Evolutionary conservation across 768 basidiomycete genomes (phyloP), one percentile per base, ranked within the genome.

Genomic region (Russula ochroleuca): DNA sequence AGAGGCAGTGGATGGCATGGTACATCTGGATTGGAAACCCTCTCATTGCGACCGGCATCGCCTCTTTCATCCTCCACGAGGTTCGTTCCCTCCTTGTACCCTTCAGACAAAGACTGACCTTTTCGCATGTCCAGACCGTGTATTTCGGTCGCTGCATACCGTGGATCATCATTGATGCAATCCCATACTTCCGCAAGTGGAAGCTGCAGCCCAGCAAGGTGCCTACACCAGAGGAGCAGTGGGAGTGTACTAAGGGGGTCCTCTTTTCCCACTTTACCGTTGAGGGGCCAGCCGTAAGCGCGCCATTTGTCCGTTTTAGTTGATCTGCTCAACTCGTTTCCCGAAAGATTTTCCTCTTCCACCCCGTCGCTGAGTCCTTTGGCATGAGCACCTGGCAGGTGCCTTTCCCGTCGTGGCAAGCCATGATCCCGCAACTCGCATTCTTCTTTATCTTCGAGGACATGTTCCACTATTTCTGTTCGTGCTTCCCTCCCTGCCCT

Each of bases 381-480:
- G 95, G 93, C 68, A 94, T 99, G 91, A 73, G 81, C 40, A 99
- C 96, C 0, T 90, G 90, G 77, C 88, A 97, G 67, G 90, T 98
- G 2, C 96, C 97, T 1, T 92, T 99, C 78, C 91, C 97, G 0
- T 73, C 83, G 0, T 79, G 81, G 75, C 79, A 78, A 68, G 80
- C 80, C 8, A 89, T 95, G 81, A 74, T 79, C 3, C 86, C 83
- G 19, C 95, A 96, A 74, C 75, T 97, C 57, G 83, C 83, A 37
- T 75, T 93, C 65, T 98, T 98, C 81, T 97, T 98, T 75, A 80
- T 96, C 73, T 92, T 97, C 67, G 97, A 99, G 77, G 96, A 98
- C 74, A 84, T 88, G 70, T 98, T 90, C 82, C 96, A 99, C 76
- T 98, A 87, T 79, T 81, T 89, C 72, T 85, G 88, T 85, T 70